Base-by-base conservation (phyloP, 2,329 filamentous ascomycete genomes). In the Pseudocercospora macadamiae region DNA sequence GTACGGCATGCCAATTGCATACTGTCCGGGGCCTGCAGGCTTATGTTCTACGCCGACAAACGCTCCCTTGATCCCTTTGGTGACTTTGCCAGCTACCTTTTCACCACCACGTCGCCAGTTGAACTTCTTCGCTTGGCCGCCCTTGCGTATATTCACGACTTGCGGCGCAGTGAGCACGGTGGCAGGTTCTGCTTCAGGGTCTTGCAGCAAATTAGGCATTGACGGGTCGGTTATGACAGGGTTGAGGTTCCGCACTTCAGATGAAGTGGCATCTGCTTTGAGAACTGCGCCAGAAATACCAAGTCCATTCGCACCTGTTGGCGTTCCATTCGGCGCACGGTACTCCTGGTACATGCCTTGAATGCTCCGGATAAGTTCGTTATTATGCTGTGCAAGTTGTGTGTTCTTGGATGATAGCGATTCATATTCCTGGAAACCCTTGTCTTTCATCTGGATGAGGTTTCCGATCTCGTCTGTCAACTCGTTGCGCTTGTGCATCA, bases 21-120 rank as follows among this genome's bases (percentile, higher is more conserved):
- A 69, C 14, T 64, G 64, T 5, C 66, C 68, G 51, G 64, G 53
- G 12, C 47, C 47, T 30, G 18, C 16, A 6, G 65, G 59, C 28
- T 61, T 57, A 36, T 59, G 58, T 44, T 66, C 60, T 12, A 70
- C 68, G 51, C 76, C 76, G 65, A 88, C 89, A 60, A 97, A 96
- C 4, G 93, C 93, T 55, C 92, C 90, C 75, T 96, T 96, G 74
- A 97, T 87, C 53, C 93, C 92, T 79, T 97, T 97, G 61, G 90
- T 89, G 52, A 97, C 90, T 71, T 93, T 93, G 75, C 97, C 96
- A 25, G 93, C 93, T 68, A 97, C 88, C 56, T 90, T 93, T 76
- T 96, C 93, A 36, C 91, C 91, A 36, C 92, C 92, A 80, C 96
- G 96, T 83, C 97, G 96, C 93, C 95, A 97, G 78, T 96, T 96